phyloP scores from a whole-genome alignment of 2,329 filamentous ascomycete genomes.

The Berkeleyomyces basicola region DNA sequence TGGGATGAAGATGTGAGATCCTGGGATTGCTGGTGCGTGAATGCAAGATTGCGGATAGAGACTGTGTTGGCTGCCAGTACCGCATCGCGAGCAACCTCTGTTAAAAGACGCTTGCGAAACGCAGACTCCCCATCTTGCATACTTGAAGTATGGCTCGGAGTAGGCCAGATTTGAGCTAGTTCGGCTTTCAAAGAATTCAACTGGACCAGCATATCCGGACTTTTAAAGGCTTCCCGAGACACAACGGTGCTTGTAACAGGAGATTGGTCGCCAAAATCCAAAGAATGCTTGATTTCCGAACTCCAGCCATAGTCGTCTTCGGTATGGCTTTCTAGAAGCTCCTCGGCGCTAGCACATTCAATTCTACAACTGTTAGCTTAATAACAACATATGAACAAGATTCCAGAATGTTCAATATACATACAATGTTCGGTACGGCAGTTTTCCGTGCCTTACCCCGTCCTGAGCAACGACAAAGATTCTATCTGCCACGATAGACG shows the following conservation, averaged over 20 bases:
- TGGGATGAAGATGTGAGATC: background rate
- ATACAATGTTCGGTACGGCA: constrained; percentile 9
- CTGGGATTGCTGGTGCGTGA: background rate
- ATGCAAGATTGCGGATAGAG: background rate
- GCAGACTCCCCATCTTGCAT: background rate
- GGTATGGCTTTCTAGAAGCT: background rate
- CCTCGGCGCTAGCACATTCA: background rate
- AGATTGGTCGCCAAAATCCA: background rate
- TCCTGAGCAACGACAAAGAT: constrained; percentile 3
- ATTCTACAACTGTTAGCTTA: constrained; percentile 1
- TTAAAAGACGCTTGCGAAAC: background rate
- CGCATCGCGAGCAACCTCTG: background rate
- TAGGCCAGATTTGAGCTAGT: background rate
- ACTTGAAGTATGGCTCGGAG: background rate
- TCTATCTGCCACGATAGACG: background rate
- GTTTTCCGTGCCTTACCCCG: background rate
- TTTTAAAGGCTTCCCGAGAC: background rate
- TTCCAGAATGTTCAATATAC: background rate
- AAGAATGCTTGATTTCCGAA: background rate
- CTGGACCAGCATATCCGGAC: background rate
- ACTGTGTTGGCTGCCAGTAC: background rate
- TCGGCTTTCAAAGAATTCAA: background rate
- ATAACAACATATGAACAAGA: background rate
- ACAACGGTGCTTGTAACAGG: background rate
- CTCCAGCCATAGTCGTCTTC: background rate